These are phyloP conservation scores for Leccinum boreale DNA, from an alignment of 768 basidiomycete genomes.

Conservation along the genomic window DNA sequence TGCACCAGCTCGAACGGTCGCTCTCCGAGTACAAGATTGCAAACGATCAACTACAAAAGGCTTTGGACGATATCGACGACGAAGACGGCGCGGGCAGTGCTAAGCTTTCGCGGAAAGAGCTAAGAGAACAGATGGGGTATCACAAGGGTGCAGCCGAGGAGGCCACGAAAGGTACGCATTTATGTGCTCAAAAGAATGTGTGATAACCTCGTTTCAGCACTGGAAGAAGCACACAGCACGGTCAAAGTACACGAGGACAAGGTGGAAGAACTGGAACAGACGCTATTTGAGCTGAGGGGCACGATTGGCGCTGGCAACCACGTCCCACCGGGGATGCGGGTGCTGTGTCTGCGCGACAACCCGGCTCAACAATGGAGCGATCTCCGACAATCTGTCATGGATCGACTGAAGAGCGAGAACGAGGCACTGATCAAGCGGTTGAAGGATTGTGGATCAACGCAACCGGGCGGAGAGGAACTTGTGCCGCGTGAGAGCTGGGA, in stretches of 20 bases:
- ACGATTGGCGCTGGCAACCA: constrained; percentile 75
- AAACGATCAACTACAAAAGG: constrained; percentile 43
- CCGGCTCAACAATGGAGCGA: constrained; percentile 84
- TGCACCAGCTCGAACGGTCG: constrained; percentile 54
- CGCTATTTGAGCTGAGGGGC: constrained; percentile 72
- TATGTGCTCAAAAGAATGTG: background rate
- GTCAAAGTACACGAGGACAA: constrained; percentile 41
- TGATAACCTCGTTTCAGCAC: constrained; percentile 34
- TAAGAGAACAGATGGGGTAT: constrained; percentile 38
- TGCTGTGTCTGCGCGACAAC: constrained; percentile 70
- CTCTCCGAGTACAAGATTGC: constrained; percentile 52
- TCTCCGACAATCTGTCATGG: constrained; percentile 68
- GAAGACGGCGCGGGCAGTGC: constrained; percentile 28
- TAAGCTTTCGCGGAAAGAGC: constrained; percentile 32
- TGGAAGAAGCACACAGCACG: constrained; percentile 38
- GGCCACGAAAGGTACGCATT: constrained; percentile 38
- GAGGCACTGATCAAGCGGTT: constrained; percentile 70
- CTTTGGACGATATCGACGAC: constrained; percentile 45
- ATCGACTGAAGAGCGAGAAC: constrained; percentile 79
- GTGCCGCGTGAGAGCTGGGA: constrained; percentile 84
- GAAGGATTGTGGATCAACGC: constrained; percentile 32
- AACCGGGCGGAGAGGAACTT: constrained; percentile 26
- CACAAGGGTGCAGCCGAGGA: constrained; percentile 37
- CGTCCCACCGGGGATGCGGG: constrained; percentile 65
- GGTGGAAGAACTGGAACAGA: constrained; percentile 74